A percentile compares a stretch with the other conserved stretches of the same genome.
These are phyloP conservation scores for Sonneratia alba DNA, from an alignment of 345 rosid species.

Conservation along the genomic window DNA sequence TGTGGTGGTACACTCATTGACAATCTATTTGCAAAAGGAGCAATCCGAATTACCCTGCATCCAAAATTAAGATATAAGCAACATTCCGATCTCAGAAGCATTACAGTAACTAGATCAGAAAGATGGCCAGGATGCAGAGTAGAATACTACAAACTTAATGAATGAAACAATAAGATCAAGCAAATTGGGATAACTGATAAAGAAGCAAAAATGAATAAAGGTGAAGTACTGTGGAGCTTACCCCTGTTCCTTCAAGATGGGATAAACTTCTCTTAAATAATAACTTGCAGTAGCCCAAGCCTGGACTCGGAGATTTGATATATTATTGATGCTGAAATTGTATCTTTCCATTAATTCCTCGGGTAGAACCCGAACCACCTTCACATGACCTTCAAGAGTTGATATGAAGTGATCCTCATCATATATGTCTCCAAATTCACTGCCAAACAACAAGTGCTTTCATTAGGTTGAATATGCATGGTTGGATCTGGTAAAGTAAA, in stretches of 20 bases:
- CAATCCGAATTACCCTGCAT: slow-evolving; percentile 71
- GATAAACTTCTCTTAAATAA: slow-evolving; percentile 57
- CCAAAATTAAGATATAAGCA: slow-evolving; percentile 10
- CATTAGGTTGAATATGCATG: background rate
- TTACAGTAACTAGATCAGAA: background rate
- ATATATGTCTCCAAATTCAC: slow-evolving; percentile 72
- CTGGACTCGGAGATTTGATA: slow-evolving; percentile 52
- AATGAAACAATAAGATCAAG: background rate
- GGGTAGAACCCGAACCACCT: slow-evolving; percentile 68
- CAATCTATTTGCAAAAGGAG: slow-evolving; percentile 95
- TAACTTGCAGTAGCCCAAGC: slow-evolving; percentile 77
- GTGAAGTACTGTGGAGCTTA: slow-evolving; percentile 10
- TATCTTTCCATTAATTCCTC: slow-evolving; percentile 51
- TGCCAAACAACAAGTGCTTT: slow-evolving; percentile 20
- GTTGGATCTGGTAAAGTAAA: background rate
- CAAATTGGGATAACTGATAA: background rate
- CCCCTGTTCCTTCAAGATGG: slow-evolving; percentile 65
- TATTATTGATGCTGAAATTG: slow-evolving; percentile 44
- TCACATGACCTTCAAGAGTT: slow-evolving; percentile 53
- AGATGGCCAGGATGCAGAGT: background rate
- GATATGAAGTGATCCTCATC: slow-evolving; percentile 74
- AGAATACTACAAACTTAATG: background rate
- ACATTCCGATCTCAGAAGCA: background rate
- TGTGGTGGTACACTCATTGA: slow-evolving; percentile 88
- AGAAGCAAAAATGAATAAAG: background rate